A percentile compares a stretch with the other conserved stretches of the same genome.
phyloP scores from a whole-genome alignment of 2,329 filamentous ascomycete genomes.

The Sphaerulina populicola region DNA sequence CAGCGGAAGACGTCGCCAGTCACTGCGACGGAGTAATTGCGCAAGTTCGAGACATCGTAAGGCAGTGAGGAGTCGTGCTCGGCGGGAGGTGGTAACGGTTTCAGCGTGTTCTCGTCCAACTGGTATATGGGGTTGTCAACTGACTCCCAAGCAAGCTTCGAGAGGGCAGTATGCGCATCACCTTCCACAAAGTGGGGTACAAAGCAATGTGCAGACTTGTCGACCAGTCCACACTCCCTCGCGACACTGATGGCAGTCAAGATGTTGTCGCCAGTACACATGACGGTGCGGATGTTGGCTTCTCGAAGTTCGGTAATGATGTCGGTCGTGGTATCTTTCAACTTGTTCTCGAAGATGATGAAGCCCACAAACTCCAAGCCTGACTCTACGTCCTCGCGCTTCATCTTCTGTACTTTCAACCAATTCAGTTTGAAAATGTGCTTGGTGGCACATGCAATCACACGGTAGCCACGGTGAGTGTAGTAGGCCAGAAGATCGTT shows the following conservation, averaged over 20 bases:
- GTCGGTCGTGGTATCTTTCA: constrained; percentile 75
- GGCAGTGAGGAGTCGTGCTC: constrained; percentile 75
- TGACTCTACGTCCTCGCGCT: constrained; percentile 72
- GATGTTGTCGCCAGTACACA: constrained; percentile 98
- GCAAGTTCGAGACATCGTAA: constrained; percentile 70
- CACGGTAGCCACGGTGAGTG: constrained; percentile 90
- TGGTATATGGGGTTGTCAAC: constrained; percentile 77
- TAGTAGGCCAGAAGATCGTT: constrained; percentile 84
- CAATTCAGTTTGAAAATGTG: constrained; percentile 81
- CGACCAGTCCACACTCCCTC: constrained; percentile 76
- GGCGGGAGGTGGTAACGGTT: constrained; percentile 63
- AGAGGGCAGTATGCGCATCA: constrained; percentile 63
- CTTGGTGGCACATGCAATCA: constrained; percentile 90
- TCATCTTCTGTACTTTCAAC: constrained; percentile 93
- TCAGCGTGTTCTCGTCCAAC: constrained; percentile 69
- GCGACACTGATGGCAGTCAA: constrained; percentile 93
- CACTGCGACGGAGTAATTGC: constrained; percentile 81
- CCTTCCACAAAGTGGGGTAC: constrained; percentile 80
- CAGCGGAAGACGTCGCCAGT: constrained; percentile 93
- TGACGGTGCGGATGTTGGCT: constrained; percentile 80
- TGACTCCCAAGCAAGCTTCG: constrained; percentile 78
- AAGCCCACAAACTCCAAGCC: constrained; percentile 84
- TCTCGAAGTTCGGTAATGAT: constrained; percentile 74
- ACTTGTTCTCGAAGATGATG: constrained; percentile 97
- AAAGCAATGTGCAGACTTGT: constrained; percentile 78